Base-by-base conservation (phyloP, 495 filamentous ascomycete genomes). In the Podospora didyma region DNA sequence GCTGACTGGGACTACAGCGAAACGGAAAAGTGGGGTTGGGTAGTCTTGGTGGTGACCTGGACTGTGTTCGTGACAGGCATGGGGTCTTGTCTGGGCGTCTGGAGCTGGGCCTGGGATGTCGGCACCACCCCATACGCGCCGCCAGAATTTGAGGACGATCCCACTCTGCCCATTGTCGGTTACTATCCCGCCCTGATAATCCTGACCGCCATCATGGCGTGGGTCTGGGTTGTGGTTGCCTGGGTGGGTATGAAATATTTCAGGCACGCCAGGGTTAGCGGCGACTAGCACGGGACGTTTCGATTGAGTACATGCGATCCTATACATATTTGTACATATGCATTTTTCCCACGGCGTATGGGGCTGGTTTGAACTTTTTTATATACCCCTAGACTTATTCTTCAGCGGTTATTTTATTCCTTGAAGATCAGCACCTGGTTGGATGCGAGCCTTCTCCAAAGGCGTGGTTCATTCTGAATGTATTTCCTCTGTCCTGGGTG, bases 171-270 rank as follows among this genome's bases (percentile, higher is more conserved):
- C 12, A 96, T 98, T 63, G 88, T 94, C 6, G 94, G 94, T 1
- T 98, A 98, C 68, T 98, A 98, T 74, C 94, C 94, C 28, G 90
- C 94, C 21, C 69, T 98, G 67, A 89, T 96, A 49, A 91, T 97
- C 57, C 71, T 97, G 56, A 97, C 92, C 35, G 84, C 86, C 39
- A 88, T 98, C 34, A 96, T 98, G 92, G 90, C 92, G 6, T 98
- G 94, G 94, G 91, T 97, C 23, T 98, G 94, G 94, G 92, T 97
- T 28, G 83, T 93, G 31, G 85, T 95, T 53, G 95, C 95, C 14
- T 98, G 94, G 94, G 83, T 96, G 19, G 94, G 94, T 4, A 97
- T 98, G 93, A 98, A 98, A 72, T 97, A 97, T 73, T 98, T 98
- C 65, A 86, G 89, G 65, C 94, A 98, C 81, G 93, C 94, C 6